Evolutionary conservation across 768 basidiomycete species (phyloP), one percentile per base, ranked within the genome.

Genomic region (Psilocybe azurescens): DNA sequence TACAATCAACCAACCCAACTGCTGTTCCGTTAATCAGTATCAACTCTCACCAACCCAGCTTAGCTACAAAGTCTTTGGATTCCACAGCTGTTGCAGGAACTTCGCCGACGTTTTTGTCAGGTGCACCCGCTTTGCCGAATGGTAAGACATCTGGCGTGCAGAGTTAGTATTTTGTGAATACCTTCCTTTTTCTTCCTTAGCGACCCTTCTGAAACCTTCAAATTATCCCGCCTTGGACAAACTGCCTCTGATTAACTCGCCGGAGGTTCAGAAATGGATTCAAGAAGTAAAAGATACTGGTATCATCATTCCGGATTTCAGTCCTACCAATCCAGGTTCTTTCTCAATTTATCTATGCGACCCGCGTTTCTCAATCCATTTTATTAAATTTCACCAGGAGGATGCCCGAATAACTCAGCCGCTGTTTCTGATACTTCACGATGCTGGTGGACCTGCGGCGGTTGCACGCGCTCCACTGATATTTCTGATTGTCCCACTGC

Each of bases 381-480:
- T 47, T 61, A 16, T 39, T 33, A 52, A 48, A 52, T 46, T 54
- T 53, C 28, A 53, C 20, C 55, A 82, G 85, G 84, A 65, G 84
- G 83, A 57, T 94, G 92, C 70, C 70, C 84, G 0, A 80, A 83
- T 39, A 90, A 92, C 70, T 69, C 77, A 1, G 84, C 81, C 1
- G 87, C 84, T 10, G 80, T 80, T 36, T 74, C 78, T 9, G 87
- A 91, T 70, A 38, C 72, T 5, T 75, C 71, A 10, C 79, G 85
- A 24, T 91, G 90, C 75, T 93, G 91, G 91, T 93, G 89, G 90
- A 89, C 90, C 6, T 93, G 91, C 56, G 83, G 86, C 68, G 87
- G 89, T 38, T 93, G 91, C 77, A 86, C 82, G 2, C 79, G 84
- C 13, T 63, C 75, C 16, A 83, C 84, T 1, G 94, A 95, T 70